Evolutionary conservation across 768 basidiomycete species (phyloP).

Genomic region (Lactarius sanguifluus): DNA sequence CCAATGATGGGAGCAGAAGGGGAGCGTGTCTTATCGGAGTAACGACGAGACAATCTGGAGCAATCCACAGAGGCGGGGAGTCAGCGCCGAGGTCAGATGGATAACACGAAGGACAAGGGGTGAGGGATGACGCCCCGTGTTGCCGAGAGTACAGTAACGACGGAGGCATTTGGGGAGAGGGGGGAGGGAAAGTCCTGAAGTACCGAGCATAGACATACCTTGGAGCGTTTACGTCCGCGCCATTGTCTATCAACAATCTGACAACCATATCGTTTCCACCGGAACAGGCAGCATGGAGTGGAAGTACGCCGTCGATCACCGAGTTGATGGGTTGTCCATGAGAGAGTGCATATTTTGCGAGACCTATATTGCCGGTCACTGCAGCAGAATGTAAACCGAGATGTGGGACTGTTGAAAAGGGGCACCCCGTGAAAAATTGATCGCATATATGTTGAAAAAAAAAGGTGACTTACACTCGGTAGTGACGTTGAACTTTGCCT

Average conservation of each 20-base stretch:
- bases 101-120: not conserved
- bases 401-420: constrained; percentile 56
- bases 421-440: not conserved
- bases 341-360: constrained; percentile 88
- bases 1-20: constrained; percentile 70
- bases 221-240: constrained; percentile 98
- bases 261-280: constrained; percentile 90
- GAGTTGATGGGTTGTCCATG: constrained; percentile 97
- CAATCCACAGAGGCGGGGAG: not conserved
- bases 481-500: constrained; percentile 53
- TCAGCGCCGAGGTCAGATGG: constrained; percentile 11
- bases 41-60: constrained; percentile 66
- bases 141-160: not conserved
- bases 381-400: constrained; percentile 78
- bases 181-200: not conserved
- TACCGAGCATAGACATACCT: constrained; percentile 48
- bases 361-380: constrained; percentile 83
- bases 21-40: constrained; percentile 68
- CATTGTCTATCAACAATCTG: constrained; percentile 81
- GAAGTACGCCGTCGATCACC: constrained; percentile 94
- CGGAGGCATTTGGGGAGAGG: not conserved
- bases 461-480: constrained; percentile 48
- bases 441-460: not conserved
- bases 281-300: constrained; percentile 91
- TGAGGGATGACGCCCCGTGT: not conserved